Percentiles rank a stretch among this genome's conserved stretches.
Conservation (phyloP, 306 rosid genomes). For the Cercis canadensis region DNA sequence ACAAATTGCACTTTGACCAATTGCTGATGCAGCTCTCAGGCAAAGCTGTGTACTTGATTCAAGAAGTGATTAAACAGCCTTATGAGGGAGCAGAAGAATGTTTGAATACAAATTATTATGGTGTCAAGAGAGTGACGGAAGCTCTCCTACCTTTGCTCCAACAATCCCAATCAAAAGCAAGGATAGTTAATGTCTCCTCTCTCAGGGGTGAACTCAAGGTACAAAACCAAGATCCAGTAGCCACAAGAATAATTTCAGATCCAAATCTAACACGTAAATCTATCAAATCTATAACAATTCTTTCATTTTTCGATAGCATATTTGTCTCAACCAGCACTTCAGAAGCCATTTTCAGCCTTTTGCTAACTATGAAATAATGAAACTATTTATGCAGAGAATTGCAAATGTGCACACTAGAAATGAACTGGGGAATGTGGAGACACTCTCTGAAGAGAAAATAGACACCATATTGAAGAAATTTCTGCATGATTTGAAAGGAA, state of each 20-base stretch:
- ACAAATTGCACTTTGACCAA: background rate
- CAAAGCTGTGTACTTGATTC: constrained; percentile 37
- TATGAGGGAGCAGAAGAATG: constrained; percentile 58
- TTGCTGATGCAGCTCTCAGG: constrained; percentile 53
- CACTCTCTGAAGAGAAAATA: constrained; percentile 56
- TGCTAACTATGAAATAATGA: background rate
- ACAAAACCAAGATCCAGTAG: background rate
- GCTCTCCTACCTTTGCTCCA: constrained; percentile 63
- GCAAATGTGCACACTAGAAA: constrained; percentile 50
- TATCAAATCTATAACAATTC: no score
- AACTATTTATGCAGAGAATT: constrained; percentile 53
- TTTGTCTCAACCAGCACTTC: background rate
- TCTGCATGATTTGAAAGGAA: constrained; percentile 49
- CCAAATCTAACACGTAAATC: no score
- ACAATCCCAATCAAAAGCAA: constrained; percentile 51
- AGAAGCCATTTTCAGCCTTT: background rate
- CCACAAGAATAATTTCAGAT: background rate
- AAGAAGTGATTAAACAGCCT: constrained; percentile 44
- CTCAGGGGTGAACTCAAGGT: constrained; percentile 66
- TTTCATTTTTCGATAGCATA: no score
- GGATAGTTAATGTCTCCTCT: constrained; percentile 64
- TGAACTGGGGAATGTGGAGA: constrained; percentile 47
- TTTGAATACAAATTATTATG: constrained; percentile 58
- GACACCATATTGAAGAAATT: constrained; percentile 53
- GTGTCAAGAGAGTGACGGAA: constrained; percentile 58